Conservation (phyloP, 2,329 filamentous ascomycete genomes). For the Sarocladium oryzae region DNA sequence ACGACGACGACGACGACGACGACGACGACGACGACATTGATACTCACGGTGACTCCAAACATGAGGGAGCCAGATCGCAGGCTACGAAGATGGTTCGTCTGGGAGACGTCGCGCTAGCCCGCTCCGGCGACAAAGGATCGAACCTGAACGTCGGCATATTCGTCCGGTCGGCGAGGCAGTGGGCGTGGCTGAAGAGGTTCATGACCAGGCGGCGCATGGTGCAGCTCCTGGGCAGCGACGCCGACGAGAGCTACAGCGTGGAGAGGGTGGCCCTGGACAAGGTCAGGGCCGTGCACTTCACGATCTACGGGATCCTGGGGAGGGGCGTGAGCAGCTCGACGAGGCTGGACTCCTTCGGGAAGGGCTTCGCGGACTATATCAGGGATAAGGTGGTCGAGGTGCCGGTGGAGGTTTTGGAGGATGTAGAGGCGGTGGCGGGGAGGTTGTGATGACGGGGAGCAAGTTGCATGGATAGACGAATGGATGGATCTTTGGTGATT, state of each 20-base stretch:
- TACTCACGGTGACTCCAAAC: no score
- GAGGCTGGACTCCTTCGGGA: conserved; percentile 42
- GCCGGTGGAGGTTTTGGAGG: not conserved
- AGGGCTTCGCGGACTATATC: conserved; percentile 45
- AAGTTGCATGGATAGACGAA: no score
- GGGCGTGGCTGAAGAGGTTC: conserved; percentile 35
- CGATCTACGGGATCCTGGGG: conserved; percentile 39
- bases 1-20: conserved; percentile 14
- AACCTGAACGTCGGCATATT: conserved; percentile 40
- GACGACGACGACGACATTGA: no score
- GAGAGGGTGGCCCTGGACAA: conserved; percentile 41
- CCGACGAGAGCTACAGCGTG: conserved; percentile 24
- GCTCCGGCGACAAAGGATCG: conserved; percentile 35
- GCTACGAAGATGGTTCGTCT: conserved; percentile 18
- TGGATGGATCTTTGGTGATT: no score
- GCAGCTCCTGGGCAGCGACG: conserved; percentile 29
- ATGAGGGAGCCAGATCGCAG: no score
- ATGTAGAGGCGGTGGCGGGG: no score
- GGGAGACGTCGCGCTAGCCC: conserved; percentile 22
- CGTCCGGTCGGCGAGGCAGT: conserved; percentile 35
- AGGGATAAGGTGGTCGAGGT: conserved; percentile 16
- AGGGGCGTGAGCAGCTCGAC: conserved; percentile 40
- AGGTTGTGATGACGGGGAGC: no score
- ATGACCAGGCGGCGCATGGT: conserved; percentile 33
- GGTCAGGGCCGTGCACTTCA: conserved; percentile 42